phyloP scores from a whole-genome alignment of 2,329 filamentous ascomycete species.

The Thermoascus crustaceus region DNA sequence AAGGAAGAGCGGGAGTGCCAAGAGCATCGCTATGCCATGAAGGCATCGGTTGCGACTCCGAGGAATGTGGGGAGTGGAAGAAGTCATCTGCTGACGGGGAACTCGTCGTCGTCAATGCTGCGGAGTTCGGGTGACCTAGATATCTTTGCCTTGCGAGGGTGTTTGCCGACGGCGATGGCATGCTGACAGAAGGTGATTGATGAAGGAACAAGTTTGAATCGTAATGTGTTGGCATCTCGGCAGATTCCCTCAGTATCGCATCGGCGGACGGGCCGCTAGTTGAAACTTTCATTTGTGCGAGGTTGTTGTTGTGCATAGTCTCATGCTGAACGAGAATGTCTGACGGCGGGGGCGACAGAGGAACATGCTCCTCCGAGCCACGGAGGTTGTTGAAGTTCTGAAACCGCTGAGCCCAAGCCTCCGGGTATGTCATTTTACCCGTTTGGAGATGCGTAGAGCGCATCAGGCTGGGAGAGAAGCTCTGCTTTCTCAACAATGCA shows the following conservation, averaged over 20 bases:
- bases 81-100: constrained; percentile 31
- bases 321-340: constrained; percentile 35
- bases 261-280: constrained; percentile 32
- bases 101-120: constrained; percentile 24
- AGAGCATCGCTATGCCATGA: constrained; percentile 36
- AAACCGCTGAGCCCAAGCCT: constrained; percentile 46
- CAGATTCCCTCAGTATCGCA: constrained; percentile 14
- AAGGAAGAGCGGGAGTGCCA: constrained; percentile 27
- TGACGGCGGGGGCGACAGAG: constrained; percentile 40
- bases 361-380: constrained; percentile 33
- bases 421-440: constrained; percentile 34
- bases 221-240: constrained; percentile 26
- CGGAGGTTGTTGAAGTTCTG: constrained; percentile 45
- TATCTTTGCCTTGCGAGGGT: too few relatives aligned
- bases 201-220: constrained; percentile 25
- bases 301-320: constrained; percentile 24
- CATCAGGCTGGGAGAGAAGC: constrained; percentile 46
- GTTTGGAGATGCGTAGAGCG: constrained; percentile 43
- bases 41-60: constrained; percentile 30
- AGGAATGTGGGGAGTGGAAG: constrained; percentile 31
- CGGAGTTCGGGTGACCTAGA: constrained; percentile 21
- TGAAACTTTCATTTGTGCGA: constrained; percentile 18
- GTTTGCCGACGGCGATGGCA: too few relatives aligned
- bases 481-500: constrained; percentile 34
- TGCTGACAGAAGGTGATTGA: constrained; percentile 24